Percentiles rank a stretch among this genome's conserved stretches.
phyloP scores from a whole-genome alignment of 805 yeast genomes.

The Ascoidea tarda region DNA sequence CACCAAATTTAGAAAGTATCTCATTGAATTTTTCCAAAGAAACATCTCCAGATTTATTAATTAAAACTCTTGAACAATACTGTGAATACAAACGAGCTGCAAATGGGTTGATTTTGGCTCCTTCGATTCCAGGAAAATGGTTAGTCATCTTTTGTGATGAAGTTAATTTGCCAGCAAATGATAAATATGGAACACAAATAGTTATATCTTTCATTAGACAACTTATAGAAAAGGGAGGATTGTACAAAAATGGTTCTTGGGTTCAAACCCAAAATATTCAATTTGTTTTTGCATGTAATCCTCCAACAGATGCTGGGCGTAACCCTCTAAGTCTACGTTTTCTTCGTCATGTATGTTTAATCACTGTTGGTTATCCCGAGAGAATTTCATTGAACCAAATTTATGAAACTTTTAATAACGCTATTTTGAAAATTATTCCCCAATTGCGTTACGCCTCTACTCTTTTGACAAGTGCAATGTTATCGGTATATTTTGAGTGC shows the following conservation, averaged over 20 bases:
- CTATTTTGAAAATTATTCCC: slow-evolving; percentile 49
- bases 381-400: slow-evolving; percentile 46
- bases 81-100: slow-evolving; percentile 44
- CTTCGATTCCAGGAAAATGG: slow-evolving; percentile 49
- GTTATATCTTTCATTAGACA: slow-evolving; percentile 65
- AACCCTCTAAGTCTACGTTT: slow-evolving; percentile 42
- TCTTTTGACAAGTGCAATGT: slow-evolving; percentile 1
- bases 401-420: slow-evolving; percentile 41
- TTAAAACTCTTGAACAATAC: slow-evolving; percentile 56
- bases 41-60: slow-evolving; percentile 45
- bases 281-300: slow-evolving; percentile 93
- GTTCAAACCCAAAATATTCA: slow-evolving; percentile 48
- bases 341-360: slow-evolving; percentile 45
- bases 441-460: not conserved
- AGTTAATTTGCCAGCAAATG: slow-evolving; percentile 66
- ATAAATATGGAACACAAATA: slow-evolving; percentile 58
- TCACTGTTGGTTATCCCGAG: slow-evolving; percentile 75
- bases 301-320: slow-evolving; percentile 74
- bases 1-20: slow-evolving; percentile 42
- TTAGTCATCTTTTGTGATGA: slow-evolving; percentile 86
- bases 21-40: slow-evolving; percentile 77
- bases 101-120: slow-evolving; percentile 40
- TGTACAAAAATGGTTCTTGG: slow-evolving; percentile 59
- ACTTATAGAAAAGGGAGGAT: slow-evolving; percentile 58
- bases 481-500: slow-evolving; percentile 32